Base-by-base conservation (phyloP, 257 asterid genomes). In the Solanum peruvianum region DNA sequence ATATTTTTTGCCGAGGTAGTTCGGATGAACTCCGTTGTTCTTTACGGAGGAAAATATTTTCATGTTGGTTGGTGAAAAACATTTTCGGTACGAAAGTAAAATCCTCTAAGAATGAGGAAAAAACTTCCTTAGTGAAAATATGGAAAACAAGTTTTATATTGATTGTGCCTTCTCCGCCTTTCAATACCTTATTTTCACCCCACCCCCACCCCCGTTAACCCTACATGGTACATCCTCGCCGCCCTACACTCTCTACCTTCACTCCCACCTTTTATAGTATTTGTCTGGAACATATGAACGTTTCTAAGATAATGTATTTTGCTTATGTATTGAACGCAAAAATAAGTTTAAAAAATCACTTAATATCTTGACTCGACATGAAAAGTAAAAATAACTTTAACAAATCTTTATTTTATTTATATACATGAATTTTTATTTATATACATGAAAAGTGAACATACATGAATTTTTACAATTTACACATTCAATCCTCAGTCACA, bases 211-310 rank as follows among this genome's bases (percentile, higher is more conserved):
- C 23, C n/a, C 62, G 2, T 18, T 52, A 52, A 16, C n/a, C 62
- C 62, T 52, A 18, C 62, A 52, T 52, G 3, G 62, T 52, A 52
- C 67, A 60, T 60, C 6, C 69, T 60, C 0, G 0, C 67, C 67
- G 23, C 67, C 67, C 13, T 1, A 8, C 25, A 3, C 0, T 58
- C 27, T 21, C 66, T 58, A 21, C 27, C 67, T 60, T 23, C 29
- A 9, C 29, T 20, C 11, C 12, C 25, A 58, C 27, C n/a, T 18
- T 56, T 3, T 9, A 56, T 56, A 7, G 11, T 56, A 56, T 18
- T 21, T 58, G 66, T 58, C 0, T 9, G 67, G 6, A 20, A 8
- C 4, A 21, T 9, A 1, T 1, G 0, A 9, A 20, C 2, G 67
- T 21, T 58, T 58, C 9, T 58, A 58, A 6, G 67, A 21, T 58